Evolutionary conservation across 768 basidiomycete species (phyloP).

Genomic region (Boletus subcaerulescens): DNA sequence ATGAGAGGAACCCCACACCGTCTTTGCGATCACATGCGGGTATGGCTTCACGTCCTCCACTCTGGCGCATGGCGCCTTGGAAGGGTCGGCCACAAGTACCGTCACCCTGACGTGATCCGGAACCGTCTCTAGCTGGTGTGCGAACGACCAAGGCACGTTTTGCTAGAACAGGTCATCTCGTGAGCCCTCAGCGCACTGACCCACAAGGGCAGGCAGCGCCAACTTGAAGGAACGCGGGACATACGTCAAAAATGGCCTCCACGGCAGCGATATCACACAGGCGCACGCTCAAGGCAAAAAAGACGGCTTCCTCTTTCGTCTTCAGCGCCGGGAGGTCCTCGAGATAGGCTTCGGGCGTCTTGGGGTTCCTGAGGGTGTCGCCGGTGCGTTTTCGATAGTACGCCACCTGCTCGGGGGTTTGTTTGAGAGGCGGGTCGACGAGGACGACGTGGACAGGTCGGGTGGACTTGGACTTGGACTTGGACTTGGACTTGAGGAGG

Average conservation of each 20-base stretch:
- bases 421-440: conserved; percentile 17
- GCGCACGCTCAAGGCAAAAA: neutral
- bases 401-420: neutral
- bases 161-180: conserved; percentile 6
- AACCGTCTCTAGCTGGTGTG: neutral
- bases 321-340: neutral
- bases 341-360: neutral
- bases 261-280: conserved; percentile 8
- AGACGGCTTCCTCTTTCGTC: conserved; percentile 4
- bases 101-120: conserved; percentile 12
- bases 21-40: neutral
- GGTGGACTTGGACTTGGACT: neutral
- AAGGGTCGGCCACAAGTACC: conserved; percentile 15
- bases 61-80: neutral
- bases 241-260: conserved; percentile 13
- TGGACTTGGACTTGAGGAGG: conserved; percentile 7
- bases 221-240: neutral
- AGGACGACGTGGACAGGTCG: conserved; percentile 14
- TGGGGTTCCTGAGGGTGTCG: neutral
- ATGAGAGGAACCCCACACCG: conserved; percentile 13
- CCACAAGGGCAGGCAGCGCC: too few relatives aligned
- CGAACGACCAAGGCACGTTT: conserved; percentile 24
- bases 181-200: neutral
- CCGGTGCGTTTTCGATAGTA: neutral
- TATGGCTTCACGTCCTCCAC: conserved; percentile 5